Evolutionary conservation across 2,329 filamentous ascomycete species (phyloP), one percentile per base, ranked within the genome.

Genomic region (Thelonectria discophora): DNA sequence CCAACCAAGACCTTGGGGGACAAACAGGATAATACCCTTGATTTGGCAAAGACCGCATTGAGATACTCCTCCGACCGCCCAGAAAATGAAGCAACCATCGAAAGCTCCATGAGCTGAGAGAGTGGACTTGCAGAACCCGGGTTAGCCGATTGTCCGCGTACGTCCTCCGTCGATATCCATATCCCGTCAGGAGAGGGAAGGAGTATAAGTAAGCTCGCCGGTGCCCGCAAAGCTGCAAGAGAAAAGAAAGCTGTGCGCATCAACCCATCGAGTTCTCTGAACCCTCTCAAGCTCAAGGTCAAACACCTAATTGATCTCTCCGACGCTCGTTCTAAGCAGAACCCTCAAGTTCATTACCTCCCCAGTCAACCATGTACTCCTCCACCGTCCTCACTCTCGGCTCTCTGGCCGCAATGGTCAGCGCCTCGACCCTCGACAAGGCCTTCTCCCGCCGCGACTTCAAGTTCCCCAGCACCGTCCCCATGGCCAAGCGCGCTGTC

Each of bases 401-500:
- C 70, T 70, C 73, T 27, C 39, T 71, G 42, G 73, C 69, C 64
- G 63, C 73, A 18, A 40, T 72, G 48, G 74, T 63, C 53, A 57
- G 64, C 5, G 72, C 67, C 47, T 40, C 27, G n/a, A 55, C 60
- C 12, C 54, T 63, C 27, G 53, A 60, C 24, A 59, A 62, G 4
- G 69, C 69, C 42, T 62, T 46, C 12, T 51, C 58, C 12, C 55
- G 58, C 34, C 49, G 62, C 21, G 69, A 62, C 42, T 71, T 73
- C 64, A 62, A 70, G 53, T 75, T 72, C 65, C 74, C 71, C 15
- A 73, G 67, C 42, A 52, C 62, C 15, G 72, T 76, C 32, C 69
- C 71, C n/a, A 66, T 82, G n/a, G 59, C 76, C 54, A 78, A 75
- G 66, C 79, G 81, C n/a, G 80, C 82, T 67, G 77, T 77, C 5